Base-by-base conservation (phyloP, 163 green algal genomes). In the Scenedesmus sp. region DNA sequence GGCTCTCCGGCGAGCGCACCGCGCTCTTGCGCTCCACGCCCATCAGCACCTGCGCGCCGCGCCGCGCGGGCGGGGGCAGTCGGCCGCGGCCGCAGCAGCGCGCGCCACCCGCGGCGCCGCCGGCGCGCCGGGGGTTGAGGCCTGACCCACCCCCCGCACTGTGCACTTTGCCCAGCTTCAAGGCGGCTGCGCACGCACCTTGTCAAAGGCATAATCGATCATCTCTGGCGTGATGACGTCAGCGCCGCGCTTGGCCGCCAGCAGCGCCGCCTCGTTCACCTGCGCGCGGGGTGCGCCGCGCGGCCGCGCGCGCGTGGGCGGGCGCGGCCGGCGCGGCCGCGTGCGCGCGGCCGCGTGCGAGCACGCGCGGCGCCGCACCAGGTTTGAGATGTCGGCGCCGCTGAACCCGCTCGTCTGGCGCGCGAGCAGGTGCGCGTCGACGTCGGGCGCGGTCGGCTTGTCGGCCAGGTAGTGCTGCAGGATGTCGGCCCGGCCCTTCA, bases 201-300 rank as follows among this genome's bases (percentile, higher is more conserved):
- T 96, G 88, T 99, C 96, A 51, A 91, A 89, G 1, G 94, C 89
- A 45, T 92, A 92, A 50, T 98, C 94, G 13, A 98, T 81, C 78
- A 91, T 89, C 28, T 70, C 34, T 0, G 88, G 66, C 1, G 77
- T 87, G 78, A 98, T 92, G n/a, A 62, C 24, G 65, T 93, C 82
- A 5, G 63, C 36, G 50, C 86, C 87, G 34, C 78, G 57, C 71
- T 94, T 89, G 5, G 94, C 94, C 4, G 93, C 94, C 78, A 92
- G 81, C 70, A 98, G 87, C 31, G 94, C 94, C 13, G 94, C 88
- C 81, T 97, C 91, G 63, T 98, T 98, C n/a, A 94, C 74, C 70
- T 98, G 80, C 13, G 4, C 9, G 48, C 28, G 4, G 9, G 51
- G 28, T 60, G 51, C 11, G 39, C 9, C 26, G 62, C 62, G 53